A percentile compares a stretch with the other conserved stretches of the same genome.
These are phyloP conservation scores for Petrea volubilis DNA, from an alignment of 257 asterid genomes.

Conservation along the genomic window DNA sequence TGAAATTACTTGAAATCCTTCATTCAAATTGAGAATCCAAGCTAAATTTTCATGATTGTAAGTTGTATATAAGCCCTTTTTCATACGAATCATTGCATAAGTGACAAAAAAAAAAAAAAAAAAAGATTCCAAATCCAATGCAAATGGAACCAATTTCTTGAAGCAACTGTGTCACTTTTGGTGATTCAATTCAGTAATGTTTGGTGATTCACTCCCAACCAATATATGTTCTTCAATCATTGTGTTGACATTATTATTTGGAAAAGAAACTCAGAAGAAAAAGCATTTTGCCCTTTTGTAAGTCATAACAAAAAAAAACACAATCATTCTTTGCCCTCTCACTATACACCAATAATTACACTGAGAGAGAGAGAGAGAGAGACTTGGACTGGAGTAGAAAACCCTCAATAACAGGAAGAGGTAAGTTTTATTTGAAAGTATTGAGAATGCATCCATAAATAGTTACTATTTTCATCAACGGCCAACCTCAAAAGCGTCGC, in stretches of 20 bases:
- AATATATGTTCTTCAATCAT: background rate
- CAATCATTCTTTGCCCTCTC: background rate
- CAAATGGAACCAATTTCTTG: constrained; percentile 28
- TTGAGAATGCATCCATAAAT: background rate
- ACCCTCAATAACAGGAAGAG: background rate
- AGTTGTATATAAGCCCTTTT: background rate
- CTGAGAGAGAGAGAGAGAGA: background rate
- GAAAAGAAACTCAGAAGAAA: background rate
- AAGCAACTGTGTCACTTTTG: constrained; percentile 19
- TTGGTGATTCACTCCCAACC: background rate
- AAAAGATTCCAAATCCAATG: too few species aligned
- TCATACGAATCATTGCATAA: background rate
- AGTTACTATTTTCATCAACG: background rate
- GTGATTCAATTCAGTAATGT: constrained; percentile 13
- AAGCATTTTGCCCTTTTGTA: background rate
- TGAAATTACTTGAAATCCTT: too few species aligned
- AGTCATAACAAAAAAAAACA: background rate
- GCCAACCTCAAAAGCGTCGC: background rate
- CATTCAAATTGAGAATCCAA: too few species aligned
- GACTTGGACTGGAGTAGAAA: background rate
- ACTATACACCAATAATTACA: background rate
- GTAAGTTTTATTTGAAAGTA: background rate
- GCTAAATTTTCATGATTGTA: background rate
- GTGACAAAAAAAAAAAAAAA: background rate
- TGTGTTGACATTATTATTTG: constrained; percentile 11